Evolutionary conservation across 768 basidiomycete genomes (phyloP).

Genomic region (Coprinopsis sp.): DNA sequence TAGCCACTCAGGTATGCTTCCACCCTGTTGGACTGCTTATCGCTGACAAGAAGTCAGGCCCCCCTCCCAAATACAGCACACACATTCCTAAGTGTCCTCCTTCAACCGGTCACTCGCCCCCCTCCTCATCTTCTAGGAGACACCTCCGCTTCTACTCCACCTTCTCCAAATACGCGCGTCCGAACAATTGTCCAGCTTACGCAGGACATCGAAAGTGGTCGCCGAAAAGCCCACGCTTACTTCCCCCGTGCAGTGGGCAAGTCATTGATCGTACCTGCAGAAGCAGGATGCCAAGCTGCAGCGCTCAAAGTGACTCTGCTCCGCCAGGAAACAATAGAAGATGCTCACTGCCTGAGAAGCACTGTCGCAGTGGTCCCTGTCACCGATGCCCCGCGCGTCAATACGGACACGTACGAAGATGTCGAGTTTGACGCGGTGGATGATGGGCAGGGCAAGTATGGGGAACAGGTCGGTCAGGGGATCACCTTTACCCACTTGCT

Average conservation of each 20-base stretch:
- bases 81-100: slow-evolving; percentile 68
- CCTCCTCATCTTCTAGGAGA: slow-evolving; percentile 12
- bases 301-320: slow-evolving; percentile 58
- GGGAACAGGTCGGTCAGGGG: slow-evolving; percentile 24
- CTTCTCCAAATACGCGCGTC: slow-evolving; percentile 39
- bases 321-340: slow-evolving; percentile 38
- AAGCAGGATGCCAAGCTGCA: slow-evolving; percentile 33
- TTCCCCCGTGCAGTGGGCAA: slow-evolving; percentile 62
- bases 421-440: slow-evolving; percentile 9
- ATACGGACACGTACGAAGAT: slow-evolving; percentile 4
- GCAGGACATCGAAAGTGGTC: slow-evolving; percentile 60
- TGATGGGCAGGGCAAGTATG: slow-evolving; percentile 15
- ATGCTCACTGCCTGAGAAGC: slow-evolving; percentile 59
- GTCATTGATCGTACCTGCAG: slow-evolving; percentile 42
- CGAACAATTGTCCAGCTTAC: slow-evolving; percentile 84
- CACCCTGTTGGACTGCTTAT: too few relatives aligned
- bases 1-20: too few relatives aligned
- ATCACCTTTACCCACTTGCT: slow-evolving; percentile 66
- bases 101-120: slow-evolving; percentile 41
- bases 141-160: background rate
- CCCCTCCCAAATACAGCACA: slow-evolving; percentile 68
- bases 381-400: slow-evolving; percentile 11
- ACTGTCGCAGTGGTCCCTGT: slow-evolving; percentile 50
- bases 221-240: slow-evolving; percentile 73
- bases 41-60: too few relatives aligned